A percentile compares a stretch with the other conserved stretches of the same genome.
phyloP scores from a whole-genome alignment of 2,329 filamentous ascomycete genomes.

The Lomentospora prolificans region DNA sequence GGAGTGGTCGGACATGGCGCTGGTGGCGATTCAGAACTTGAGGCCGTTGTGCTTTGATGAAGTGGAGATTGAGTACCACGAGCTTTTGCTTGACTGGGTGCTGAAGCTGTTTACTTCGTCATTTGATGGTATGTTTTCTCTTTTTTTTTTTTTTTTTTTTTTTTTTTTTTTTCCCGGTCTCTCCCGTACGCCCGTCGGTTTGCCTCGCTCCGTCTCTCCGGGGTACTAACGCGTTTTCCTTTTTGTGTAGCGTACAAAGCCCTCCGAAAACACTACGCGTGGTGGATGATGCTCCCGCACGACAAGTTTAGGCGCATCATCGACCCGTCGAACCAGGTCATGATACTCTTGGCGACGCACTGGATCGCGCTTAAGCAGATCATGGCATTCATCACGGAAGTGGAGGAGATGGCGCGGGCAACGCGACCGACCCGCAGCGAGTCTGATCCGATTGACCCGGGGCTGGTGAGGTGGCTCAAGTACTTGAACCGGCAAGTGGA shows the following conservation, averaged over 20 bases:
- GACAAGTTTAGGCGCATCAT: slow-evolving; percentile 39
- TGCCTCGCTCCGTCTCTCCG: no score
- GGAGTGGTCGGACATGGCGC: slow-evolving; percentile 36
- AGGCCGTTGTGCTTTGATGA: slow-evolving; percentile 30
- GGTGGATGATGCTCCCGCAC: slow-evolving; percentile 50
- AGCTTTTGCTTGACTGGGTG: slow-evolving; percentile 34
- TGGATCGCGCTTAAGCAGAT: slow-evolving; percentile 46
- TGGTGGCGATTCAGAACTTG: slow-evolving; percentile 30
- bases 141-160: not conserved
- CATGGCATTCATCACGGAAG: slow-evolving; percentile 37
- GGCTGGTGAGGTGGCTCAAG: slow-evolving; percentile 39
- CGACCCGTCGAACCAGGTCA: slow-evolving; percentile 34
- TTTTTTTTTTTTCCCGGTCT: not conserved
- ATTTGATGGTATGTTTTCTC: slow-evolving; percentile 34
- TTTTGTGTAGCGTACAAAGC: slow-evolving; percentile 33
- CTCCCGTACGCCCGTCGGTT: no score
- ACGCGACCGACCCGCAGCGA: slow-evolving; percentile 17
- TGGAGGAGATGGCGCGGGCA: slow-evolving; percentile 24
- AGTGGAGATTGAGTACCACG: slow-evolving; percentile 36
- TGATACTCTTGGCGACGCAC: slow-evolving; percentile 39
- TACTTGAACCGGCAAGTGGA: slow-evolving; percentile 39
- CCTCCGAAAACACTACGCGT: slow-evolving; percentile 40
- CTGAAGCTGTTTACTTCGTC: slow-evolving; percentile 42
- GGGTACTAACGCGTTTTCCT: not conserved
- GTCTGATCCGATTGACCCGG: slow-evolving; percentile 25